A percentile compares a stretch with the other conserved stretches of the same genome.
Conservation (phyloP, 768 basidiomycete species). For the Boletus patriciae region DNA sequence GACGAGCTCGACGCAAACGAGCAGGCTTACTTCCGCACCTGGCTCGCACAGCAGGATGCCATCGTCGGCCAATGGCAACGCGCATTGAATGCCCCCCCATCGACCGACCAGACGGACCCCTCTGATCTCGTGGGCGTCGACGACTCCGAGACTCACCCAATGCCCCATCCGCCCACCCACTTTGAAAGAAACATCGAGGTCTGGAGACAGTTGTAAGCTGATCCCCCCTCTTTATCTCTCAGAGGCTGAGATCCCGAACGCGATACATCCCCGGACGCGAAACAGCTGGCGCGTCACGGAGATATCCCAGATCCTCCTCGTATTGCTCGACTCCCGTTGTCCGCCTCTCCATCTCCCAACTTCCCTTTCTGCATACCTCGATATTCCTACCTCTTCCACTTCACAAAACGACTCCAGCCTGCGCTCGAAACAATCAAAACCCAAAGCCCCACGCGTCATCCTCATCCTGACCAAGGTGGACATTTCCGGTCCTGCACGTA, state of each 20-base stretch:
- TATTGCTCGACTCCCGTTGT: slow-evolving; percentile 88
- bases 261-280: background rate
- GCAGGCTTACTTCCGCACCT: slow-evolving; percentile 77
- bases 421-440: slow-evolving; percentile 35
- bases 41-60: slow-evolving; percentile 67
- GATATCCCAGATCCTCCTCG: slow-evolving; percentile 82
- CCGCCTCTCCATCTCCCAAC: slow-evolving; percentile 85
- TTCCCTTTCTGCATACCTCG: slow-evolving; percentile 68
- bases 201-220: slow-evolving; percentile 85
- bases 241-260: background rate
- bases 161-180: slow-evolving; percentile 70
- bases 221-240: background rate
- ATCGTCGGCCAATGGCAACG: slow-evolving; percentile 53
- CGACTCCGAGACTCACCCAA: slow-evolving; percentile 22
- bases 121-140: background rate
- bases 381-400: slow-evolving; percentile 9
- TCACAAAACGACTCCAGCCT: background rate
- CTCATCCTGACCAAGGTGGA: slow-evolving; percentile 88
- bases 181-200: slow-evolving; percentile 93
- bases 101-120: slow-evolving; percentile 7
- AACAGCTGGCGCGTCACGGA: slow-evolving; percentile 91
- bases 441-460: slow-evolving; percentile 40
- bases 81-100: slow-evolving; percentile 6
- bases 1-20: slow-evolving; percentile 89
- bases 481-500: slow-evolving; percentile 67